Conservation (phyloP, 768 basidiomycete species). For the Fomitopsis serialis region DNA sequence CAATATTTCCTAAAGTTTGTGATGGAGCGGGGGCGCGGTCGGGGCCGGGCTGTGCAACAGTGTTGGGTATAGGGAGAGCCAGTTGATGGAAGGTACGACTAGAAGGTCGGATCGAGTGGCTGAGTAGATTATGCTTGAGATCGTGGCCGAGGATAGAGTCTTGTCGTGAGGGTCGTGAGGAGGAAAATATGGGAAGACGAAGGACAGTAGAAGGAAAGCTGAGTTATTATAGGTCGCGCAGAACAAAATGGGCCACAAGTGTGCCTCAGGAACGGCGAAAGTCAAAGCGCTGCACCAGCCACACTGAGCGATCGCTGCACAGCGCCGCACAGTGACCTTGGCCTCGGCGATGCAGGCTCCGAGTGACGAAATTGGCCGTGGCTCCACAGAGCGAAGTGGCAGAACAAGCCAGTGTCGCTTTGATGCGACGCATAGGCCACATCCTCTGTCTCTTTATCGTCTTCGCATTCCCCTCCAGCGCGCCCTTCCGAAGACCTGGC, state of each 20-base stretch:
- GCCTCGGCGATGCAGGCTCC: background rate
- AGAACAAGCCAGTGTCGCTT: background rate
- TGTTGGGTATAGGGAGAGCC: background rate
- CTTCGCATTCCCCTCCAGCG: background rate
- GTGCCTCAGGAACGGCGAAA: background rate
- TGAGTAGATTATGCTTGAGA: background rate
- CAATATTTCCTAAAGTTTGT: background rate
- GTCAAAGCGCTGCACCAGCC: background rate
- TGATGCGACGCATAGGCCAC: background rate
- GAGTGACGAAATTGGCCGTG: background rate
- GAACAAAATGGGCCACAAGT: background rate
- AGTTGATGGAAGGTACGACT: background rate
- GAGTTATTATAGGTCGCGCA: background rate
- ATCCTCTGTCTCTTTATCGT: constrained; percentile 1
- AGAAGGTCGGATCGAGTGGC: background rate
- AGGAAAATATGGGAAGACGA: background rate
- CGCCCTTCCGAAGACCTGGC: background rate
- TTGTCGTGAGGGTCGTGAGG: constrained; percentile 13
- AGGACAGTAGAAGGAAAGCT: background rate
- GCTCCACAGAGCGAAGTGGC: background rate
- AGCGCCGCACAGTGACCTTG: background rate
- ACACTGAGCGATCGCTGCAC: background rate
- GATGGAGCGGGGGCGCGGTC: background rate
- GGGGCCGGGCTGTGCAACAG: background rate
- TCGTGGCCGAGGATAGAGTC: background rate